phyloP scores from a whole-genome alignment of 495 filamentous ascomycete species.

The Penicillium pancosmium region DNA sequence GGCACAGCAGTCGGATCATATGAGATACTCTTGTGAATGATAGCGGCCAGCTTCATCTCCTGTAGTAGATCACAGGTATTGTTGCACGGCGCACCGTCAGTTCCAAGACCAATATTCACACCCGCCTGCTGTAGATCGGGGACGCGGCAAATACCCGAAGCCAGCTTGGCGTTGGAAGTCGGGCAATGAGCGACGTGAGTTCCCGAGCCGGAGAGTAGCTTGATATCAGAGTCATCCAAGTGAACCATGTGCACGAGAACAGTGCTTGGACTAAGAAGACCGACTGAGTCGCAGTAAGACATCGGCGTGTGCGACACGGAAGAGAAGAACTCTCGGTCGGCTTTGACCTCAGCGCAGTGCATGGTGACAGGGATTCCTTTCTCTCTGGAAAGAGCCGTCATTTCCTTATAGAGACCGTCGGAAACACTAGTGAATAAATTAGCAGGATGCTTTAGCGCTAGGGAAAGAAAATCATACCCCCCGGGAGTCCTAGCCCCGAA shows the following conservation, averaged over 20 bases:
- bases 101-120: slow-evolving; percentile 49
- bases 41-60: slow-evolving; percentile 54
- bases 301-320: slow-evolving; percentile 46
- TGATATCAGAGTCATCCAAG: slow-evolving; percentile 48
- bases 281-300: slow-evolving; percentile 45
- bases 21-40: slow-evolving; percentile 52
- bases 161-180: slow-evolving; percentile 54
- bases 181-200: slow-evolving; percentile 54
- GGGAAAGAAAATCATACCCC: slow-evolving; percentile 29
- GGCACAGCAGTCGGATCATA: slow-evolving; percentile 50
- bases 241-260: slow-evolving; percentile 53
- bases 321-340: slow-evolving; percentile 45
- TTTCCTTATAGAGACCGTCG: slow-evolving; percentile 46
- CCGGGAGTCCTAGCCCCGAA: slow-evolving; percentile 54
- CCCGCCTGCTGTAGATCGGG: slow-evolving; percentile 38
- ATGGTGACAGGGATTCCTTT: slow-evolving; percentile 46
- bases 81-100: slow-evolving; percentile 55
- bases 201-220: slow-evolving; percentile 37
- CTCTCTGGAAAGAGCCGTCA: slow-evolving; percentile 45
- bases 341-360: slow-evolving; percentile 44
- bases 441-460: slow-evolving; percentile 2
- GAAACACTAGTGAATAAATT: slow-evolving; percentile 37
- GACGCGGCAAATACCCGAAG: slow-evolving; percentile 50
- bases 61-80: slow-evolving; percentile 54
- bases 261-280: slow-evolving; percentile 39